These are phyloP conservation scores for Aspergillus arachidicola DNA, from an alignment of 2,329 filamentous ascomycete species.

Conservation along the genomic window DNA sequence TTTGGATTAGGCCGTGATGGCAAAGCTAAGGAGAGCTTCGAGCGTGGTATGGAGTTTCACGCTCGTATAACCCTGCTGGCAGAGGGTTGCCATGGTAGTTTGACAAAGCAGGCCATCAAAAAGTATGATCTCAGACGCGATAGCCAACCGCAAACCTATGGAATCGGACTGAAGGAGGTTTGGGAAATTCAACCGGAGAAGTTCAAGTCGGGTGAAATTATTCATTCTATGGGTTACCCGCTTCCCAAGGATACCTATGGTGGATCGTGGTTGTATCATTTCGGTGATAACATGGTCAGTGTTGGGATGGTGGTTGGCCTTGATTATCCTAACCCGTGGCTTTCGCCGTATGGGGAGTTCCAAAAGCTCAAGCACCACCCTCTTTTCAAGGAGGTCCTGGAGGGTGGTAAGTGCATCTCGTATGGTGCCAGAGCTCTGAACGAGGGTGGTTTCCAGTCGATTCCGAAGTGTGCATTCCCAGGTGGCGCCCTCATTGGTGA, in stretches of 20 bases:
- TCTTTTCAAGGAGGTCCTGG: conserved; percentile 81
- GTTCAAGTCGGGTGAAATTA: conserved; percentile 81
- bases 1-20: conserved; percentile 81
- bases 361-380: conserved; percentile 98
- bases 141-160: conserved; percentile 93
- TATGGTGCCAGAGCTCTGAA: conserved; percentile 90
- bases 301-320: conserved; percentile 89
- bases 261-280: conserved; percentile 99
- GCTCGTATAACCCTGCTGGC: conserved; percentile 87
- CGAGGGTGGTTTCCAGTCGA: conserved; percentile 96
- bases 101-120: conserved; percentile 92
- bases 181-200: conserved; percentile 96
- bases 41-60: conserved; percentile 98
- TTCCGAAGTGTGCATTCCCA: conserved; percentile 94
- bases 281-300: conserved; percentile 93
- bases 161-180: conserved; percentile 90
- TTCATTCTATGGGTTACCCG: conserved; percentile 92
- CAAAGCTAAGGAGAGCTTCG: conserved; percentile 84
- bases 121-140: conserved; percentile 89
- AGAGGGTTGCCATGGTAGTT: conserved; percentile 92
- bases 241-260: conserved; percentile 87
- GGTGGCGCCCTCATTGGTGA: conserved; percentile 95
- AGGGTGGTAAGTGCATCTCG: conserved; percentile 95
- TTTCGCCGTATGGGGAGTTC: conserved; percentile 94
- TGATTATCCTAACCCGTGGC: conserved; percentile 95